Evolutionary conservation across 441 rosid species (phyloP), one percentile per base, ranked within the genome.

Genomic region (Jatropha podagrica): DNA sequence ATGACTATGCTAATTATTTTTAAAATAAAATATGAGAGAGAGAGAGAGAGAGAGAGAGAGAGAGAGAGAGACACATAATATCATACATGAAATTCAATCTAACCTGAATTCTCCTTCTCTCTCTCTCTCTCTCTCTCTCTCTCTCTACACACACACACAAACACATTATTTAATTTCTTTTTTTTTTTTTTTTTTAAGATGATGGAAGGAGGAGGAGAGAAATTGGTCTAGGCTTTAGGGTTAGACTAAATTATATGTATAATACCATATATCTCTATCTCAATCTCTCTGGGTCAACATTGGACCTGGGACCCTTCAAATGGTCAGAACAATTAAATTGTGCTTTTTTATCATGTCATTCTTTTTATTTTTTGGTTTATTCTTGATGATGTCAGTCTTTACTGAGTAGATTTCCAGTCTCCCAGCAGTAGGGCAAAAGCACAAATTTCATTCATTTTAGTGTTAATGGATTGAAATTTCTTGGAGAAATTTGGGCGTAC

Each of bases 381-480:
- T 38, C 13, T 38, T 49, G 42, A 12, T 37, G 46, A 20, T 37
- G 41, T 38, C 44, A n/a, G n/a, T 51, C 41, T 10, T 32, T 41
- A 27, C 23, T 49, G 20, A 17, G 26, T 44, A 38, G 68, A 23
- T 38, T 6, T n/a, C 14, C 6, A 26, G 23, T 68, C 23, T 10
- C 46, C 38, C 69, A 49, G 32, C 48, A 48, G 17, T 61, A 73
- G 46, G 46, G 69, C 48, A 7, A 63, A 51, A 38, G 18, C 20
- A 4, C 13, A 40, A 40, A 15, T 52, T 52, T 32, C 38, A 49
- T 54, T 64, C 38, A 18, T 8, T 74, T 20, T 40, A 49, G 48
- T 73, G 62, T 15, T 52, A 63, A 52, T 52, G 18, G 15, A 42
- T 40, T 38, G 52, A 74, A 65, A 52, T 55, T 69, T 69, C 44